Evolutionary conservation across 805 yeast species (phyloP).

Genomic region (Zygoascus bituminiphila): DNA sequence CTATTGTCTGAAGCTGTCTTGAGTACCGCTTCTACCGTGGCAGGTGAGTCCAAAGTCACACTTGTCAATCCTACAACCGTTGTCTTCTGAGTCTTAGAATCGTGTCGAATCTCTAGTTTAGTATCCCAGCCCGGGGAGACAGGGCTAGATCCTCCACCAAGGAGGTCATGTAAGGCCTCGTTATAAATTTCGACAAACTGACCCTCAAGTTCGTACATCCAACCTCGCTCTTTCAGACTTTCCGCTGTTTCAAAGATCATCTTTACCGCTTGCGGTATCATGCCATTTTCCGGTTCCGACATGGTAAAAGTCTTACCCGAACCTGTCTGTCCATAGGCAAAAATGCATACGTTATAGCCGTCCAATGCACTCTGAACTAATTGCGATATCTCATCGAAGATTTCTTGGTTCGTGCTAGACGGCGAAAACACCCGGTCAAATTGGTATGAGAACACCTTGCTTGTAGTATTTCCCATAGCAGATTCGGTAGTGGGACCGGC

Average conservation of each 20-base stretch:
- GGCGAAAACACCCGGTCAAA: slow-evolving; percentile 75
- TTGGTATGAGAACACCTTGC: slow-evolving; percentile 38
- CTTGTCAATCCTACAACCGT: slow-evolving; percentile 51
- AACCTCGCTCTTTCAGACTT: slow-evolving; percentile 43
- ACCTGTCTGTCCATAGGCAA: slow-evolving; percentile 96
- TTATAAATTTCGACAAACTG: slow-evolving; percentile 87
- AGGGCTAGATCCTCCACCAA: slow-evolving; percentile 25
- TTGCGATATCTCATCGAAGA: slow-evolving; percentile 81
- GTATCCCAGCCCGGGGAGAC: background rate
- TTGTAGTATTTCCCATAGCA: slow-evolving; percentile 17
- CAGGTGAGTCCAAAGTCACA: slow-evolving; percentile 38
- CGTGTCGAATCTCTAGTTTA: slow-evolving; percentile 68
- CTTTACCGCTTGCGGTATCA: slow-evolving; percentile 67
- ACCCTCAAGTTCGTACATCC: slow-evolving; percentile 57
- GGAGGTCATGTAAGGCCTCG: slow-evolving; percentile 66
- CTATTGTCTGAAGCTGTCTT: slow-evolving; percentile 51
- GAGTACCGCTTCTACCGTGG: slow-evolving; percentile 44
- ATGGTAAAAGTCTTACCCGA: slow-evolving; percentile 93
- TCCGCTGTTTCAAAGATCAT: slow-evolving; percentile 57
- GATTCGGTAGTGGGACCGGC: slow-evolving; percentile 18
- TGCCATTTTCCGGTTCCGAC: slow-evolving; percentile 64
- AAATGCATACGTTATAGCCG: slow-evolving; percentile 86
- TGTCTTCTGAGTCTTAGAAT: slow-evolving; percentile 45
- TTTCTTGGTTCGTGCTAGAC: slow-evolving; percentile 44
- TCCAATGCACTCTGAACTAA: slow-evolving; percentile 77